A percentile compares a stretch with the other conserved stretches of the same genome.
Evolutionary conservation across 1,284 basidiomycete genomes (phyloP).

Genomic region (Apiotrichum veenhuisii): DNA sequence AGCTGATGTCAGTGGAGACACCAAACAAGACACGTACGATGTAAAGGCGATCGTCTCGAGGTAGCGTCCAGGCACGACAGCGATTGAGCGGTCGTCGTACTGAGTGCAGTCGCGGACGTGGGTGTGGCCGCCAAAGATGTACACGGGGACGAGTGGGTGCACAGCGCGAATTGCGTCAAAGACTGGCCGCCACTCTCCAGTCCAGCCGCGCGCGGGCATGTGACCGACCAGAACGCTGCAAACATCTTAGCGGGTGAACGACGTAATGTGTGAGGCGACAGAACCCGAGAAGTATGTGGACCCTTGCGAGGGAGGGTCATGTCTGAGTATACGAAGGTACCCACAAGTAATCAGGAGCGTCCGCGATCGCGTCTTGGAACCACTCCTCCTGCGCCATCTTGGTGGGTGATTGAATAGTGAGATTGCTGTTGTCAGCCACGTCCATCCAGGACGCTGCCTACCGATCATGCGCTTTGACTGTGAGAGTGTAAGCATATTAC

Average conservation of each 20-base stretch:
- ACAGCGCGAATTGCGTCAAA: constrained; percentile 68
- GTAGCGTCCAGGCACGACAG: constrained; percentile 73
- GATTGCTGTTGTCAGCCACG: constrained; percentile 55
- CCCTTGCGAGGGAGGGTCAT: not conserved
- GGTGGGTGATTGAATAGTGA: constrained; percentile 65
- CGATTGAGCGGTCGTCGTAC: constrained; percentile 48
- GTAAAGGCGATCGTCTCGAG: constrained; percentile 75
- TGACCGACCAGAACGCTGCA: constrained; percentile 36
- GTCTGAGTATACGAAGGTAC: not conserved
- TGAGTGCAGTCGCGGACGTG: constrained; percentile 73
- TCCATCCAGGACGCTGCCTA: too few relatives aligned
- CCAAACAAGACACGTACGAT: too few relatives aligned
- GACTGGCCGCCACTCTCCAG: constrained; percentile 61
- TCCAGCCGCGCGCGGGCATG: constrained; percentile 46
- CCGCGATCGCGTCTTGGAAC: constrained; percentile 70
- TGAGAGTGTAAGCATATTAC: not conserved
- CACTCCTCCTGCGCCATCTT: constrained; percentile 67
- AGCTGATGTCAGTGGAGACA: too few relatives aligned
- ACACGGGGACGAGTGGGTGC: constrained; percentile 68
- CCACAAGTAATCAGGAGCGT: constrained; percentile 73
- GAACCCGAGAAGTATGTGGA: too few relatives aligned
- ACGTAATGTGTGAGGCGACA: too few relatives aligned
- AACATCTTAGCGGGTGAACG: too few relatives aligned
- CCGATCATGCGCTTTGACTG: too few relatives aligned
- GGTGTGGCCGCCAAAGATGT: constrained; percentile 73